Base-by-base conservation (phyloP, 2,329 filamentous ascomycete genomes). In the Claviceps pazoutovae region DNA sequence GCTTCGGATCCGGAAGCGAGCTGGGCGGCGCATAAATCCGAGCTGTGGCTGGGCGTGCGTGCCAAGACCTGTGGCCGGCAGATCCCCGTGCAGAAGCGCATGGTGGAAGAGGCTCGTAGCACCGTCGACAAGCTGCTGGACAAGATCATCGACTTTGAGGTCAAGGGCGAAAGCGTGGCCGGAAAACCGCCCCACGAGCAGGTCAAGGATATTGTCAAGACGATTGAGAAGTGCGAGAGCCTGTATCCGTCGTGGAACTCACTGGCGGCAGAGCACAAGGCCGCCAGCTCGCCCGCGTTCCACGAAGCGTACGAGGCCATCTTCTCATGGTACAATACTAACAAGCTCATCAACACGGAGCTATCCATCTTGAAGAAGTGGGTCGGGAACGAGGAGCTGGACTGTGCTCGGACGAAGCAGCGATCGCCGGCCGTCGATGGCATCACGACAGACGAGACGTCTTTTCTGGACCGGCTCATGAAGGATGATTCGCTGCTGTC, bases 281-380 rank as follows among this genome's bases (percentile, higher is more conserved):
- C 84, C 42, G 86, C 88, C 50, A 82, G 80, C 30, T 94, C 89
- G 1, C 75, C 80, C 34, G 78, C 83, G 34, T 98, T 90, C 68
- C 76, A 79, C 55, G 84, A 90, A 55, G 88, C 88, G 30, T 93
- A 86, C 61, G 86, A 95, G 64, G 85, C 91, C 48, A 84, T 98
- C 57, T 82, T 95, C 55, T 84, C 91, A 3, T 98, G 93, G 93
- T 85, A 95, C 73, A 98, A 97, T 68, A 96, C 90, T 49, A 96
- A 90, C 36, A 83, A 91, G 63, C 82, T 95, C 63, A 97, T 98
- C 74, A 95, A 94, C 66, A 95, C 88, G 2, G 88, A 98, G 66
- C 78, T 98, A 54, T 82, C 83, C 14, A 90, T 97, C 56, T 69
- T 98, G 56, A 90, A 93, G 66, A 89, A 85, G 56, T 98, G 93